Evolutionary conservation across 148 eudicot genomes (phyloP).

Genomic region (Drosera capensis): DNA sequence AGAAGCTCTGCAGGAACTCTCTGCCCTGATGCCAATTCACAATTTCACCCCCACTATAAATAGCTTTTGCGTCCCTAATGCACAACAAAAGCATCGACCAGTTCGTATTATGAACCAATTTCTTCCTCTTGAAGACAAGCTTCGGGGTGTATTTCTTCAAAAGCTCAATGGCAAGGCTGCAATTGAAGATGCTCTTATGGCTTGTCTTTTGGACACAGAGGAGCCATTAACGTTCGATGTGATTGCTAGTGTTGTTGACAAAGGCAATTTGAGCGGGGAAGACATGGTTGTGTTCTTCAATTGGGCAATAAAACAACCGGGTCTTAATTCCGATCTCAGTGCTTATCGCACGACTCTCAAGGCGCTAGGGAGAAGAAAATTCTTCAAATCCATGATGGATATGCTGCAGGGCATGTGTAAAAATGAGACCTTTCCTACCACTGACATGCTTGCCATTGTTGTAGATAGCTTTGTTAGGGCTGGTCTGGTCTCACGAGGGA

Average conservation of each 20-base stretch:
- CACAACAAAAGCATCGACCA: slow-evolving; percentile 7
- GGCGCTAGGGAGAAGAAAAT: slow-evolving; percentile 75
- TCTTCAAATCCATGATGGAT: slow-evolving; percentile 38
- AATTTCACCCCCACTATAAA: slow-evolving; percentile 5
- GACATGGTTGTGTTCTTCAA: slow-evolving; percentile 56
- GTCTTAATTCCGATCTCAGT: slow-evolving; percentile 16
- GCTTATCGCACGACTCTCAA: slow-evolving; percentile 46
- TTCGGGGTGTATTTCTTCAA: slow-evolving; percentile 77
- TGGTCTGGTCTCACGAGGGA: slow-evolving; percentile 37
- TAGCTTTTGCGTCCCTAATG: neutral
- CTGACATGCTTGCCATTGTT: slow-evolving; percentile 41
- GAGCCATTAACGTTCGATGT: slow-evolving; percentile 32
- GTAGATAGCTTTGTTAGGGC: slow-evolving; percentile 56
- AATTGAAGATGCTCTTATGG: slow-evolving; percentile 25
- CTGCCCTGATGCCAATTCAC: slow-evolving; percentile 36
- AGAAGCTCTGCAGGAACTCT: slow-evolving; percentile 35
- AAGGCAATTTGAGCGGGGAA: slow-evolving; percentile 52
- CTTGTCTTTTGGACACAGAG: slow-evolving; percentile 17
- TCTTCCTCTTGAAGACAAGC: slow-evolving; percentile 56
- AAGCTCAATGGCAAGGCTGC: slow-evolving; percentile 45
- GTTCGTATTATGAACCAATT: slow-evolving; percentile 26
- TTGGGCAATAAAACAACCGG: slow-evolving; percentile 49
- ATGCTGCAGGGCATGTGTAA: slow-evolving; percentile 35
- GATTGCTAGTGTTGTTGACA: slow-evolving; percentile 48
- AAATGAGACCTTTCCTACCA: slow-evolving; percentile 26